Percentiles rank a stretch among this genome's conserved stretches.
Conservation (phyloP, 2,329 filamentous ascomycete species). For the Rhinocladiella similis region DNA sequence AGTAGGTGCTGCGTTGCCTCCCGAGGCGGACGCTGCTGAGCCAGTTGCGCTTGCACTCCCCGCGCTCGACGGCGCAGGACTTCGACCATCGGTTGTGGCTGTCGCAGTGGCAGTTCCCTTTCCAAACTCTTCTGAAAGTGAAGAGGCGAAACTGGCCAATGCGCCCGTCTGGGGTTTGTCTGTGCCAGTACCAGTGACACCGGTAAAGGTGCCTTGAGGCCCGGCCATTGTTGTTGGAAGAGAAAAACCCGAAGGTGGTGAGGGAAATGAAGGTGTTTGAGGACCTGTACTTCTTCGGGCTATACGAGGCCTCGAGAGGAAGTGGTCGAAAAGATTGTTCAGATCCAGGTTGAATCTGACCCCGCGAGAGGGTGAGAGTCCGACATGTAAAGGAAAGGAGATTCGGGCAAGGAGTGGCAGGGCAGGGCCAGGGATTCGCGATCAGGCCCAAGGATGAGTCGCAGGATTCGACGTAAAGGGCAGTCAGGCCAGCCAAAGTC, state of each 20-base stretch:
- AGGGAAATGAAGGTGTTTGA: conserved; percentile 9
- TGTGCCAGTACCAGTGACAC: neutral
- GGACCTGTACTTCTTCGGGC: conserved; percentile 17
- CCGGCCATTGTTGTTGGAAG: conserved; percentile 14
- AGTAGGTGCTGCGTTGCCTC: conserved; percentile 5
- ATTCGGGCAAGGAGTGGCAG: conserved; percentile 16
- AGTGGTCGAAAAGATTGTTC: conserved; percentile 4
- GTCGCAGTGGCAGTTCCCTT: neutral
- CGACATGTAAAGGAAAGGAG: conserved; percentile 25
- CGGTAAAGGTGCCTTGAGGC: conserved; percentile 2
- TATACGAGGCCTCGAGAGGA: conserved; percentile 21
- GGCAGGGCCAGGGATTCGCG: conserved; percentile 3
- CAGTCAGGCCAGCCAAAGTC: neutral
- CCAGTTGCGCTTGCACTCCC: neutral
- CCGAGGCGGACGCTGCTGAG: conserved; percentile 3
- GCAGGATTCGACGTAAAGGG: neutral
- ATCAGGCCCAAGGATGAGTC: neutral
- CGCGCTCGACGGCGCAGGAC: neutral
- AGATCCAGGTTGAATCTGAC: conserved; percentile 24
- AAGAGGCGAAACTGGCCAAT: conserved; percentile 13
- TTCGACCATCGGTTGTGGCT: neutral
- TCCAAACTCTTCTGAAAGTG: conserved; percentile 10
- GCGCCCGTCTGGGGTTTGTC: conserved; percentile 6
- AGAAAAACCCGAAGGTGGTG: conserved; percentile 5
- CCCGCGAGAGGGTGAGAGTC: conserved; percentile 18